A percentile compares a stretch with the other conserved stretches of the same genome.
phyloP scores from a whole-genome alignment of 805 yeast species.

The Nakazawaea wickerhamii region DNA sequence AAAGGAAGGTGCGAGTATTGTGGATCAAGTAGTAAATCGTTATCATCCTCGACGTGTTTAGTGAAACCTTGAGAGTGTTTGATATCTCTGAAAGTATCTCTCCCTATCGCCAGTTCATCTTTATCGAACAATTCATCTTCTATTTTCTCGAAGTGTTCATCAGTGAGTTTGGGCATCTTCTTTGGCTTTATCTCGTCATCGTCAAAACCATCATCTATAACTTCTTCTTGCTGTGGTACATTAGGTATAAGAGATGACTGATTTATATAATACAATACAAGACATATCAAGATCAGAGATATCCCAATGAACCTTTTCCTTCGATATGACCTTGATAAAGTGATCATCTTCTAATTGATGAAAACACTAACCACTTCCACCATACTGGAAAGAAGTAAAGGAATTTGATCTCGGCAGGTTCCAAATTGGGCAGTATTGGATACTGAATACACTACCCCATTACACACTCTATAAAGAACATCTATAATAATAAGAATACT shows the following conservation, averaged over 20 bases:
- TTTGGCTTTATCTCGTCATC: background rate
- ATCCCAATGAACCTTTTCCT: too few species aligned
- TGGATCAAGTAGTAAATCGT: background rate
- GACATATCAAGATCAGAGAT: background rate
- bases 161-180: background rate
- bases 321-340: too few species aligned
- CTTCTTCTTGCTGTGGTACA: background rate
- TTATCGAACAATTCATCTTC: background rate
- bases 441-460: too few species aligned
- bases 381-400: too few species aligned
- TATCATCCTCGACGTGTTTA: background rate
- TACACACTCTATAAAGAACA: too few species aligned
- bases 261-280: background rate
- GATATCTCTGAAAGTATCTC: background rate
- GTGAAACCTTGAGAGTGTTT: conserved; percentile 8
- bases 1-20: background rate
- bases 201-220: background rate
- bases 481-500: too few species aligned
- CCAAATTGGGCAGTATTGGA: too few species aligned
- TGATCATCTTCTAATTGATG: too few species aligned
- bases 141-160: background rate
- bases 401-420: too few species aligned
- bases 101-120: background rate
- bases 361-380: too few species aligned
- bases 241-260: background rate